Evolutionary conservation across 805 yeast species (phyloP).

Genomic region (Isabelozyma pseudorhagii): DNA sequence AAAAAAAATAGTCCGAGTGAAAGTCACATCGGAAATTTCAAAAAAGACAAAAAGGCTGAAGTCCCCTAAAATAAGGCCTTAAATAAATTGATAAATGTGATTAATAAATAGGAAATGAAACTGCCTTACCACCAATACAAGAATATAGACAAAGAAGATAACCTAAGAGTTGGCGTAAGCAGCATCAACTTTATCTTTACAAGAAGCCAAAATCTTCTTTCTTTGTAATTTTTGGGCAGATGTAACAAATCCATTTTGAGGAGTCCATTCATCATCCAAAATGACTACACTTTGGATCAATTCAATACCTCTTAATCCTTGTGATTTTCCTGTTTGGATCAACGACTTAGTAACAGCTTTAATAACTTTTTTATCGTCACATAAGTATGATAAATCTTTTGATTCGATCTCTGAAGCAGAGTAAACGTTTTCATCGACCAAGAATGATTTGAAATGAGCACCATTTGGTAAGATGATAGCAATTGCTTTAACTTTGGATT

Average conservation of each 20-base stretch:
- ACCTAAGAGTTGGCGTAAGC: constrained; percentile 40
- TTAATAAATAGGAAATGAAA: neutral
- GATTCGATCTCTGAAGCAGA: constrained; percentile 48
- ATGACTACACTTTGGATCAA: constrained; percentile 74
- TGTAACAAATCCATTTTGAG: constrained; percentile 89
- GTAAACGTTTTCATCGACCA: constrained; percentile 50
- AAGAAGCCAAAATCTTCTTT: constrained; percentile 74
- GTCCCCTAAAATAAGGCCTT: neutral
- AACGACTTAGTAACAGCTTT: constrained; percentile 56
- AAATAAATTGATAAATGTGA: neutral
- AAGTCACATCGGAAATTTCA: too few species aligned
- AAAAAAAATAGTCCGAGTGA: too few species aligned
- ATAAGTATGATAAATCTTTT: constrained; percentile 44
- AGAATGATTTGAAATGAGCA: constrained; percentile 49
- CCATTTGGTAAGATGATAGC: constrained; percentile 87
- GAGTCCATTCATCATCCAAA: constrained; percentile 94
- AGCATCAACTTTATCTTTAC: constrained; percentile 62
- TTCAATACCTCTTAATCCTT: constrained; percentile 85
- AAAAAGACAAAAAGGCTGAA: neutral
- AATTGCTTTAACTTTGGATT: constrained; percentile 81
- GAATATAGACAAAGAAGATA: neutral
- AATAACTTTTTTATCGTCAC: constrained; percentile 55
- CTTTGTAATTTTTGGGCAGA: constrained; percentile 96
- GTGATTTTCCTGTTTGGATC: constrained; percentile 70
- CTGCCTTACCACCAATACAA: constrained; percentile 1